phyloP scores from a whole-genome alignment of 2,329 filamentous ascomycete genomes.

The Penicillium sp. region DNA sequence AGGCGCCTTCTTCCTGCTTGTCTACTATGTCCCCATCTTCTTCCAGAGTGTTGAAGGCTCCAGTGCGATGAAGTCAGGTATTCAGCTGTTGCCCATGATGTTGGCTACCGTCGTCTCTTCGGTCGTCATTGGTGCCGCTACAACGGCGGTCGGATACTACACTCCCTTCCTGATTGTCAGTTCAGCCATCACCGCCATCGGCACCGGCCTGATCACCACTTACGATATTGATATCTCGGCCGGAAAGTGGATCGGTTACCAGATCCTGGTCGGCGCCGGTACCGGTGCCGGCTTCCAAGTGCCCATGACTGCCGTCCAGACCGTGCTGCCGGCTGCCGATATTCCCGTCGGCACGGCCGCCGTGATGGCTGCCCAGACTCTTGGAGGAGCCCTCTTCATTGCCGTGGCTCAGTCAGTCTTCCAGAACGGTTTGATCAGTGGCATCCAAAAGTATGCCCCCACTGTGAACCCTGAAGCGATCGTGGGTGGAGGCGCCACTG shows the following conservation, averaged over 20 bases:
- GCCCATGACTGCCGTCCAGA: slow-evolving; percentile 25
- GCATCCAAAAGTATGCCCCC: slow-evolving; percentile 6
- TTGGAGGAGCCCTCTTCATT: slow-evolving; percentile 28
- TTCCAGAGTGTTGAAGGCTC: slow-evolving; percentile 26
- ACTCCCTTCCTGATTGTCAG: slow-evolving; percentile 24
- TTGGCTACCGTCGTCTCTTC: slow-evolving; percentile 13
- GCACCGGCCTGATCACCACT: slow-evolving; percentile 24
- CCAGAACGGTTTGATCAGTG: slow-evolving; percentile 22
- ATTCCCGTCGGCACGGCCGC: slow-evolving; percentile 24
- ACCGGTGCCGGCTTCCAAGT: slow-evolving; percentile 24
- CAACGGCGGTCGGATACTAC: slow-evolving; percentile 23
- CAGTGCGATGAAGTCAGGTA: slow-evolving; percentile 21
- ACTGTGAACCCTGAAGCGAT: slow-evolving; percentile 9
- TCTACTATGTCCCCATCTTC: slow-evolving; percentile 28
- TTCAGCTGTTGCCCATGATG: slow-evolving; percentile 23
- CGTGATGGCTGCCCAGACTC: slow-evolving; percentile 25
- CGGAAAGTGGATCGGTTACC: slow-evolving; percentile 27
- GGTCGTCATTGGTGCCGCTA: slow-evolving; percentile 6
- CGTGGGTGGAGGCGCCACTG: slow-evolving; percentile 16
- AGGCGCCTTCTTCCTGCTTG: slow-evolving; percentile 11
- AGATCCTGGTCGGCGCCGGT: slow-evolving; percentile 23
- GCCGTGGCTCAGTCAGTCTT: slow-evolving; percentile 29
- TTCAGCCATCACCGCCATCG: slow-evolving; percentile 18
- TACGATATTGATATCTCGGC: slow-evolving; percentile 14
- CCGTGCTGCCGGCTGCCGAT: slow-evolving; percentile 19